phyloP scores from a whole-genome alignment of 192 early-diverging fungal genomes.

The Pilaira anomala region DNA sequence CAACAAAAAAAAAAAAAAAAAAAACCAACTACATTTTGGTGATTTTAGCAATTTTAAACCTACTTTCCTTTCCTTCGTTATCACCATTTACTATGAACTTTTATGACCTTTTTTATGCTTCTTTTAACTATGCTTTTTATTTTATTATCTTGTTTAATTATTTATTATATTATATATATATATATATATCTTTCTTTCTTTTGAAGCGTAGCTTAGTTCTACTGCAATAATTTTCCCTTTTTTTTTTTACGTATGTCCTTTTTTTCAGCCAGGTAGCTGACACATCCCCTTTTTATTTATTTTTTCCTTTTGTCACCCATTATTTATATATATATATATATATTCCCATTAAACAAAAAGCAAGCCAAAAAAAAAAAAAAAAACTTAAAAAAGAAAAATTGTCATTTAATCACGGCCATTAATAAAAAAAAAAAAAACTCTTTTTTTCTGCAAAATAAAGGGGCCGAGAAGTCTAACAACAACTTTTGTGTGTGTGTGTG shows the following conservation, averaged over 20 bases:
- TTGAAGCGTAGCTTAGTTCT: slow-evolving; percentile 8
- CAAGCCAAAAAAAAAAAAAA: no score
- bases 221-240: slow-evolving; percentile 8
- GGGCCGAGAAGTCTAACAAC: no score
- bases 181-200: no score
- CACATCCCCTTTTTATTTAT: background rate
- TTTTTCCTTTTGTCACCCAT: background rate
- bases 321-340: no score
- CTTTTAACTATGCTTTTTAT: background rate
- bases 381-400: no score
- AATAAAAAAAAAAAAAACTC: background rate
- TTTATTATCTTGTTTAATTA: background rate
- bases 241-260: background rate
- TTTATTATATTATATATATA: background rate
- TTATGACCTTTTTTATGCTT: background rate
- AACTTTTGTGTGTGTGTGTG: background rate
- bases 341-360: no score
- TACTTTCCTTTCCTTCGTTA: slow-evolving; percentile 1
- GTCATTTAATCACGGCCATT: background rate
- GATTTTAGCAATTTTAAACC: slow-evolving; percentile 3
- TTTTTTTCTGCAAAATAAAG: background rate
- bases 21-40: background rate
- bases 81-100: slow-evolving; percentile 2
- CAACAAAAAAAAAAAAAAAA: background rate
- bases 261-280: slow-evolving; percentile 12